Evolutionary conservation across 75 land plant genomes (phyloP), one percentile per base, ranked within the genome.

Genomic region (Picea sitchensis): DNA sequence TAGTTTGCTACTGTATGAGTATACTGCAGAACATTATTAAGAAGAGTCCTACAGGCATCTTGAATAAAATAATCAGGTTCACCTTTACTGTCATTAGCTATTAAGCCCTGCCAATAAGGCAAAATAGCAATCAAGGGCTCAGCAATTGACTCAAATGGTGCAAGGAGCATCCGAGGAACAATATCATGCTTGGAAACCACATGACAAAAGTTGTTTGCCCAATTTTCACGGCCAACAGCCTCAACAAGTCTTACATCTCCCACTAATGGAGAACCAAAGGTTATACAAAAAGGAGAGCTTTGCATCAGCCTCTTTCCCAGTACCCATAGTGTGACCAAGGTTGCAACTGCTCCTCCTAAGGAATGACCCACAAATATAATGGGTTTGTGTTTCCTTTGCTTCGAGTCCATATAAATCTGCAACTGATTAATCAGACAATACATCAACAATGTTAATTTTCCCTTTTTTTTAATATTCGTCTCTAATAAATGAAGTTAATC

Each of bases 241-340:
- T 90, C 90, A 32, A 61, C 61, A 21, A 90, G 75, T 14, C 83
- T 77, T 21, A 54, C 32, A 64, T 90, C 86, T 44, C 92, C 92
- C 5, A 92, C 79, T 14, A 92, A 90, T 8, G 92, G 92, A 14
- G 86, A 83, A 14, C 94, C 94, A 68, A 92, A 92, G 1, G 94
- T 90, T 3, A 92, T 51, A 51, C 94, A 92, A 7, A 41, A 38
- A 26, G 87, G 84, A 38, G 47, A n/a, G 5, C 15, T 20, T 6
- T 41, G 47, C 20, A 17, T 18, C 51, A 38, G 21, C 23, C 73
- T 69, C 73, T 69, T 69, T 69, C 7, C 73, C 73, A 69, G 73
- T 0, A n/a, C 17, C 73, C 73, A 69, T 20, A 69, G n/a, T 38
- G 44, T 69, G 23, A 51, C 73, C 73, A 69, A 34, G 17, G 73